phyloP scores from a whole-genome alignment of 805 yeast species.

The Saccharomycopsis capsularis region DNA sequence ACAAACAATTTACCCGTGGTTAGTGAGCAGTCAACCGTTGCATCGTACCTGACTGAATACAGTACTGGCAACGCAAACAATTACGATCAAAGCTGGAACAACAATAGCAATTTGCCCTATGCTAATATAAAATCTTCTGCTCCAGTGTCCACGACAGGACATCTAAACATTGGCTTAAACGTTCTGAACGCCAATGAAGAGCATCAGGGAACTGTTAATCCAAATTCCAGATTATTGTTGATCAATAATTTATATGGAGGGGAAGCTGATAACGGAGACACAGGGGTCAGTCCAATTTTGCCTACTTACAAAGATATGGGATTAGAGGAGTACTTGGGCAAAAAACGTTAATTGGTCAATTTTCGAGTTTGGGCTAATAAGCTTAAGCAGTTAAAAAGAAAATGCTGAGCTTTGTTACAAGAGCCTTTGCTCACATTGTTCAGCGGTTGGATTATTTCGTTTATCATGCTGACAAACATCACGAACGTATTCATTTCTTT shows the following conservation, averaged over 20 bases:
- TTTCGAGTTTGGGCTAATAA: too few relatives aligned
- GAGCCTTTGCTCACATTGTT: too few relatives aligned
- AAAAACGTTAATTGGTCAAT: conserved; percentile 3
- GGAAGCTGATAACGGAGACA: conserved; percentile 11
- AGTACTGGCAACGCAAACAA: background rate
- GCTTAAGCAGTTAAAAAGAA: too few relatives aligned
- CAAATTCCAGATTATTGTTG: conserved; percentile 15
- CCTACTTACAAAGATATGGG: conserved; percentile 18
- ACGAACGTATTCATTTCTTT: too few relatives aligned
- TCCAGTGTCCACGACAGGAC: background rate
- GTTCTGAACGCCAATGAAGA: background rate
- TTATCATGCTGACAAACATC: too few relatives aligned
- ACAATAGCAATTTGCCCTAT: background rate
- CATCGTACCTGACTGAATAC: too few relatives aligned
- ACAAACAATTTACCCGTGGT: background rate
- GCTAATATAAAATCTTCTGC: background rate
- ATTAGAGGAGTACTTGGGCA: conserved; percentile 11
- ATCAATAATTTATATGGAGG: conserved; percentile 19
- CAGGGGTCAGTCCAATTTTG: conserved; percentile 14
- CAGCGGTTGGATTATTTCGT: too few relatives aligned
- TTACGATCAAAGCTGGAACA: background rate
- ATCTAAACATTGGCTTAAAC: background rate
- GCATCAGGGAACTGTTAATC: conserved; percentile 5
- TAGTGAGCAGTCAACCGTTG: background rate
- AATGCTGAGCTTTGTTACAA: too few relatives aligned